phyloP scores from a whole-genome alignment of 129 eudicot species.

The Ambrosia artemisiifolia region DNA sequence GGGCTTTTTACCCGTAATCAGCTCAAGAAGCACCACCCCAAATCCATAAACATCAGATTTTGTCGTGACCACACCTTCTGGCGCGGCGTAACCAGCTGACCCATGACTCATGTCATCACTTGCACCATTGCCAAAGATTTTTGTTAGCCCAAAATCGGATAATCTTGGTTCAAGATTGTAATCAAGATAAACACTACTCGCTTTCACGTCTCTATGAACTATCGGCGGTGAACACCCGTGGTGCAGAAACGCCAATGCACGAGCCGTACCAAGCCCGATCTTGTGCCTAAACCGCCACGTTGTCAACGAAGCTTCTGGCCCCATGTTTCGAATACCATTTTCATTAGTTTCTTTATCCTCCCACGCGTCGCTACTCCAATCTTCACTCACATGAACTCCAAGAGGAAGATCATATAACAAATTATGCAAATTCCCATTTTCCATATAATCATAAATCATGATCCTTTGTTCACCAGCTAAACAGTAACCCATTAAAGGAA shows the following conservation, averaged over 20 bases:
- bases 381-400: too few relatives aligned
- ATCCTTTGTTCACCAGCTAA: slow-evolving; percentile 82
- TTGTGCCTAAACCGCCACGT: slow-evolving; percentile 73
- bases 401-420: too few relatives aligned
- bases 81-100: slow-evolving; percentile 58
- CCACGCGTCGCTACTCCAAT: too few relatives aligned
- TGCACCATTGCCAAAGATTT: slow-evolving; percentile 53
- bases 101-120: slow-evolving; percentile 53
- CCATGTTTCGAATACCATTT: slow-evolving; percentile 47
- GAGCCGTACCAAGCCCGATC: slow-evolving; percentile 69
- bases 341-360: slow-evolving; percentile 36
- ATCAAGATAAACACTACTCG: too few relatives aligned
- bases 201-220: slow-evolving; percentile 70
- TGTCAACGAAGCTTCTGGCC: slow-evolving; percentile 48
- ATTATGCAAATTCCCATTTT: too few relatives aligned
- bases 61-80: slow-evolving; percentile 55
- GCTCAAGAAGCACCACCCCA: slow-evolving; percentile 77
- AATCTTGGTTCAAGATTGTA: slow-evolving; percentile 71
- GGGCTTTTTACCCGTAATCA: slow-evolving; percentile 75
- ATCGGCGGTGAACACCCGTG: slow-evolving; percentile 90
- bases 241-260: slow-evolving; percentile 83
- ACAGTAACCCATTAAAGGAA: slow-evolving; percentile 77
- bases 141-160: slow-evolving; percentile 74
- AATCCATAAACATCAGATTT: slow-evolving; percentile 78
- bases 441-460: slow-evolving; percentile 68